Percentiles rank a stretch among this genome's conserved stretches.
Conservation (phyloP, 2,329 filamentous ascomycete species). For the Penicillium decumbens region DNA sequence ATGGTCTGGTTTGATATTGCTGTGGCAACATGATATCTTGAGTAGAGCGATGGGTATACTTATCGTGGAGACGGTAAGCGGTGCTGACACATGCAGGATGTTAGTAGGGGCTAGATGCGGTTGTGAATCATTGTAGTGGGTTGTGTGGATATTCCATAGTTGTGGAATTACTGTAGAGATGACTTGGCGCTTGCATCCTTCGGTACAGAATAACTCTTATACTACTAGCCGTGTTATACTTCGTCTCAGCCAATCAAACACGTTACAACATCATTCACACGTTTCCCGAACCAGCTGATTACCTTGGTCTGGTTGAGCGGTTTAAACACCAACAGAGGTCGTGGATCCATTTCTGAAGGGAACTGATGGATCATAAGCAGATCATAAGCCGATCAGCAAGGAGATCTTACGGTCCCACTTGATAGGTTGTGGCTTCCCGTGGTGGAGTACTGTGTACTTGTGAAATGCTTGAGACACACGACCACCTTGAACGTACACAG, state of each 20-base stretch:
- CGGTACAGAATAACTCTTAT: not conserved
- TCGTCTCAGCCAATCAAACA: not conserved
- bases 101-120: not conserved
- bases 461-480: not conserved
- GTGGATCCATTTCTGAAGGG: not conserved
- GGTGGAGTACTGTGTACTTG: not conserved
- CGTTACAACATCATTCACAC: conserved; percentile 6
- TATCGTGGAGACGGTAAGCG: not conserved
- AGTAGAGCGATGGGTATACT: not conserved
- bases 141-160: not conserved
- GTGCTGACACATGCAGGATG: not conserved
- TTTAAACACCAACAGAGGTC: not conserved
- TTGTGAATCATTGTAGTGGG: not conserved
- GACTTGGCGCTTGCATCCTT: too few species aligned
- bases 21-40: not conserved
- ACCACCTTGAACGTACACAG: conserved; percentile 1
- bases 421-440: not conserved
- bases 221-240: not conserved
- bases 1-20: not conserved
- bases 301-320: not conserved
- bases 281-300: not conserved
- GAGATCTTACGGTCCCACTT: not conserved
- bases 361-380: not conserved
- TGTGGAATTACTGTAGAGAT: not conserved
- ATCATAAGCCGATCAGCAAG: conserved; percentile 8